phyloP scores from a whole-genome alignment of 441 rosid species.

The Jatropha multifida region DNA sequence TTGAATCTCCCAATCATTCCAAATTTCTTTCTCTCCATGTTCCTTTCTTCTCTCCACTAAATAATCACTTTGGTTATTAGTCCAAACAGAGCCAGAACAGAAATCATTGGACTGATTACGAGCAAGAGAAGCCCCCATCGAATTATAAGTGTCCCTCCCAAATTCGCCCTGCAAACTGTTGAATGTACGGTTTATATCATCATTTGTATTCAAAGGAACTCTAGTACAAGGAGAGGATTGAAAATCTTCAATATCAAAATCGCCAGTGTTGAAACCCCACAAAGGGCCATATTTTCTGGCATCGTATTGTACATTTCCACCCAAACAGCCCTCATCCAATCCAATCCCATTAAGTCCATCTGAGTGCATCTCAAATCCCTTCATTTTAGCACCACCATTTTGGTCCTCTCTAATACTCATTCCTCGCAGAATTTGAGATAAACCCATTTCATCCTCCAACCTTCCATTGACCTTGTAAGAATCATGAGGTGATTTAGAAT shows the following conservation, averaged over 20 bases:
- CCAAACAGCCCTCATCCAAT: slow-evolving; percentile 24
- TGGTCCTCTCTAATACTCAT: slow-evolving; percentile 50
- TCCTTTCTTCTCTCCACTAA: slow-evolving; percentile 36
- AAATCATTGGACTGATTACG: slow-evolving; percentile 28
- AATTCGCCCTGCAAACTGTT: slow-evolving; percentile 35
- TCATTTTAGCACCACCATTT: slow-evolving; percentile 28
- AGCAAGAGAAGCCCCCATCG: slow-evolving; percentile 26
- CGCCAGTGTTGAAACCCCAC: slow-evolving; percentile 28
- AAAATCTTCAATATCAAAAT: slow-evolving; percentile 31
- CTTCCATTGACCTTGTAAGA: slow-evolving; percentile 23
- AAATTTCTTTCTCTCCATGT: slow-evolving; percentile 10
- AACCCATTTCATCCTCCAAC: slow-evolving; percentile 32
- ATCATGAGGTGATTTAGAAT: slow-evolving; percentile 29
- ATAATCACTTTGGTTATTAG: slow-evolving; percentile 30
- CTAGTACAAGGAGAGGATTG: slow-evolving; percentile 25
- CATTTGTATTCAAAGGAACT: slow-evolving; percentile 26
- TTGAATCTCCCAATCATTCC: slow-evolving; percentile 14
- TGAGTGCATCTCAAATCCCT: slow-evolving; percentile 37
- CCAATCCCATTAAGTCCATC: slow-evolving; percentile 26
- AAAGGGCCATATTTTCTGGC: slow-evolving; percentile 22
- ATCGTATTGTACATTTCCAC: slow-evolving; percentile 19
- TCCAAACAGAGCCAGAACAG: slow-evolving; percentile 25
- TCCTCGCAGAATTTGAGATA: slow-evolving; percentile 40
- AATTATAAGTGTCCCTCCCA: slow-evolving; percentile 27
- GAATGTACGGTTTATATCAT: slow-evolving; percentile 25